A percentile compares a stretch with the other conserved stretches of the same genome.
Conservation (phyloP, 73 alveolate genomes). For the Tetrahymena thermophila region DNA sequence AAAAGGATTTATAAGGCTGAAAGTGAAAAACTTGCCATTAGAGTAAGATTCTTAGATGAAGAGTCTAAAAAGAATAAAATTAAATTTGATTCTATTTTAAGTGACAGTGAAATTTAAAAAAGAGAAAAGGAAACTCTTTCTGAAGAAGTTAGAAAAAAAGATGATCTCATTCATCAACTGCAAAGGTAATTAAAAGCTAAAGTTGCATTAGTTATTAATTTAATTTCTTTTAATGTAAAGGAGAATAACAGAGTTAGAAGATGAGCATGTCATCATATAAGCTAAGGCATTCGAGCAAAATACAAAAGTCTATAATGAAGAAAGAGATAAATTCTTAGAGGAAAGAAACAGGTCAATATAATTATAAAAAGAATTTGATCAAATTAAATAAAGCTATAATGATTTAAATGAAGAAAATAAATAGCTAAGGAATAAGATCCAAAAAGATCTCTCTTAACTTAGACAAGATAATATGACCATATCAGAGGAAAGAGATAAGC, state of each 20-base stretch:
- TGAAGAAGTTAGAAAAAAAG: slow-evolving; percentile 36
- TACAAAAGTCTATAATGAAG: slow-evolving; percentile 28
- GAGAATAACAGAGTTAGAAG: slow-evolving; percentile 39
- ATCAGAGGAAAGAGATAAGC: slow-evolving; percentile 4
- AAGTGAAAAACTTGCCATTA: slow-evolving; percentile 12
- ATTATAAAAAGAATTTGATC: slow-evolving; percentile 20
- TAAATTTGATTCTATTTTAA: slow-evolving; percentile 8
- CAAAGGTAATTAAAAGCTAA: neutral
- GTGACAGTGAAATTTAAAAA: slow-evolving; percentile 20
- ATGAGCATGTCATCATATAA: slow-evolving; percentile 8
- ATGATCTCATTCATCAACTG: slow-evolving; percentile 25
- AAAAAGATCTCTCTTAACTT: slow-evolving; percentile 1
- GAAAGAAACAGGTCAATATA: slow-evolving; percentile 38
- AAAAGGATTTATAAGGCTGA: slow-evolving; percentile 29
- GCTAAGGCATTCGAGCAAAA: slow-evolving; percentile 3
- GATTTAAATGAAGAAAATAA: slow-evolving; percentile 31
- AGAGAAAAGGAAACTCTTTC: slow-evolving; percentile 14
- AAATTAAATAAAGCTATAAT: slow-evolving; percentile 23
- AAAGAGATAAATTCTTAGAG: slow-evolving; percentile 19
- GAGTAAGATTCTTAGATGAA: slow-evolving; percentile 32
- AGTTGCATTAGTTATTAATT: neutral
- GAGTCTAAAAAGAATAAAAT: slow-evolving; percentile 30
- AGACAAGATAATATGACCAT: neutral
- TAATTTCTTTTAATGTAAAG: neutral
- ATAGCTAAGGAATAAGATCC: slow-evolving; percentile 13